Conservation (phyloP, 768 basidiomycete genomes). For the Hericium rajendrae region DNA sequence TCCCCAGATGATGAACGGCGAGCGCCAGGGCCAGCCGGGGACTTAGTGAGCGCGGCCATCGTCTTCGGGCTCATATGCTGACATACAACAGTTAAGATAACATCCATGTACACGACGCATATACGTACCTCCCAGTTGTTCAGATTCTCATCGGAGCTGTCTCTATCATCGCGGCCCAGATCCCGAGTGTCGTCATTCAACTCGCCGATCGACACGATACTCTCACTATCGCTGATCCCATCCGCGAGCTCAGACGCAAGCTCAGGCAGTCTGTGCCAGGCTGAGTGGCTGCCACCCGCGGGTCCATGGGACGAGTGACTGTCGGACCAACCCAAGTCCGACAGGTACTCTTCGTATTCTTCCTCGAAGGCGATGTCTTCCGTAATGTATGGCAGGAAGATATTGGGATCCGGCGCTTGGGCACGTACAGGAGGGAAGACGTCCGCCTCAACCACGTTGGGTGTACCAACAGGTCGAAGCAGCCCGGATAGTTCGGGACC, state of each 20-base stretch:
- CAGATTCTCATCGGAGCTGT: conserved; percentile 65
- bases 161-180: conserved; percentile 49
- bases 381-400: conserved; percentile 83
- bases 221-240: conserved; percentile 90
- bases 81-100: background rate
- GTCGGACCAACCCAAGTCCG: conserved; percentile 73
- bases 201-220: conserved; percentile 83
- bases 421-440: conserved; percentile 93
- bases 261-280: conserved; percentile 79
- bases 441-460: conserved; percentile 74
- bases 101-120: background rate
- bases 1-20: conserved; percentile 75
- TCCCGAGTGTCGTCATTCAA: conserved; percentile 72
- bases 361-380: conserved; percentile 94
- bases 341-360: conserved; percentile 93
- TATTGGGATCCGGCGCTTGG: conserved; percentile 72
- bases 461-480: conserved; percentile 65
- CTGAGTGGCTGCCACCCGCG: conserved; percentile 31
- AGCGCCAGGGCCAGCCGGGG: conserved; percentile 56
- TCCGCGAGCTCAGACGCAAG: conserved; percentile 77
- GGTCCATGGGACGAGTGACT: conserved; percentile 33
- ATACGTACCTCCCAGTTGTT: conserved; percentile 91
- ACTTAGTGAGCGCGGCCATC: conserved; percentile 87
- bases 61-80: conserved; percentile 96
- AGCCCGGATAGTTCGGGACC: conserved; percentile 69